These are phyloP conservation scores for Harringtonia aguacate DNA, from an alignment of 2,329 filamentous ascomycete species.

Conservation along the genomic window DNA sequence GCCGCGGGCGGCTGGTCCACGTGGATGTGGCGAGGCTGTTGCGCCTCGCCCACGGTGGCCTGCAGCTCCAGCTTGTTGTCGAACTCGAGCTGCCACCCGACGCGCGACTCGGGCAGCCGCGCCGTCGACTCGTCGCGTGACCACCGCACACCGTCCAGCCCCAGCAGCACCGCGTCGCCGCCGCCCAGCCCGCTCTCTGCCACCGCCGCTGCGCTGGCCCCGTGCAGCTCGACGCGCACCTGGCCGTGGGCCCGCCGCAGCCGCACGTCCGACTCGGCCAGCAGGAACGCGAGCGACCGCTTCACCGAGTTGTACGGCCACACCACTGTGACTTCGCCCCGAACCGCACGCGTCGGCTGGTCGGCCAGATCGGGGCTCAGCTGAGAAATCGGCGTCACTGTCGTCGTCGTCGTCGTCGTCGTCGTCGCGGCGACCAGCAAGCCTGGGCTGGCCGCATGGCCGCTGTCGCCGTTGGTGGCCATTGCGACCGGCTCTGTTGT, in stretches of 20 bases:
- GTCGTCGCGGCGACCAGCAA: no score
- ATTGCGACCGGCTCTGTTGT: neutral
- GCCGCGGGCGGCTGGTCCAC: constrained; percentile 33
- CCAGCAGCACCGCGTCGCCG: constrained; percentile 63
- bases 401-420: no score
- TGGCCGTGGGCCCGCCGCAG: constrained; percentile 69
- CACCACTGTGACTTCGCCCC: constrained; percentile 69
- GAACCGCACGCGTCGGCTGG: constrained; percentile 35
- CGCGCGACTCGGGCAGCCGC: constrained; percentile 36
- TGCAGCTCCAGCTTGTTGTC: constrained; percentile 36
- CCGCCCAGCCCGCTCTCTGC: constrained; percentile 60
- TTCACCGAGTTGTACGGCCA: constrained; percentile 85
- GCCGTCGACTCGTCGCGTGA: constrained; percentile 37
- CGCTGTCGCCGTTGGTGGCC: neutral
- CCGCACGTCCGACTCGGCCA: constrained; percentile 77
- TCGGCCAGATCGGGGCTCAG: constrained; percentile 36
- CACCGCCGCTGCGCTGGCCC: constrained; percentile 58
- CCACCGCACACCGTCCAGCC: constrained; percentile 60
- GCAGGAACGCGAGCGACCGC: constrained; percentile 62
- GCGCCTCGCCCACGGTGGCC: constrained; percentile 35
- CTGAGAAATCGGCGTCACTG: constrained; percentile 37
- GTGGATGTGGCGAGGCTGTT: constrained; percentile 37
- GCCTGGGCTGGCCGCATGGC: constrained; percentile 7
- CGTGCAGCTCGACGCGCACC: constrained; percentile 66
- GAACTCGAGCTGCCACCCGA: constrained; percentile 51